Base-by-base conservation (phyloP, 176 grass and related monocot species). In the Chloris gayana region DNA sequence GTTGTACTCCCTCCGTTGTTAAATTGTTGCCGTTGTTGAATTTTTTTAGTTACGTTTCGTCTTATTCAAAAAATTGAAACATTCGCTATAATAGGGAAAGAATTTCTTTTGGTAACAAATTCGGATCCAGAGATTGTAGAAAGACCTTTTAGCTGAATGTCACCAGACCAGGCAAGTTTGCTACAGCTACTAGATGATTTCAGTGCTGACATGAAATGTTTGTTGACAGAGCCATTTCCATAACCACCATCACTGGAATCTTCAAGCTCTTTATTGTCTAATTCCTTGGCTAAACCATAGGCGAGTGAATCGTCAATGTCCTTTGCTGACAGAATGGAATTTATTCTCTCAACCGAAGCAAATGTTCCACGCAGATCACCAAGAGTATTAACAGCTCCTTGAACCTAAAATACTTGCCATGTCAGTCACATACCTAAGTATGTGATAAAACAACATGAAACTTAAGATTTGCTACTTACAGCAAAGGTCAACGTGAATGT, bases 401-500 rank as follows among this genome's bases (percentile, higher is more conserved):
- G 95, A 79, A 98, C 95, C 95, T 98, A 80, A 64, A 87, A 82
- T 87, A 27, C 21, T 80, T 91, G 24, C 54, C 74, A 46, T 81
- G 29, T 73, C 73, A 79, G 14, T 46, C 66, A 74, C 14, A 54
- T 68, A 74, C 24, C 21, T 70, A 73, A 33, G 80, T 37, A 33
- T 81, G 76, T 6, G 77, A 92, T 73, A 70, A 75, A 77, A 54
- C 50, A 74, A 67, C 41, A 77, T 57, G 35, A 57, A 89, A 25
- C 62, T 61, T 41, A 15, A 30, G 21, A 83, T 31, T 77, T 80
- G 58, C 21, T 88, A 94, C 87, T 91, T 87, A 98, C 95, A 64
- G 92, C 92, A 81, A 98, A 98, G 42, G 95, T 98, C 76, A 98
- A 79, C 33, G 95, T 98, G 81, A 98, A 98, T 64, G 95, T 98